Conservation (phyloP, 257 asterid species). For the Osmanthus fragrans region DNA sequence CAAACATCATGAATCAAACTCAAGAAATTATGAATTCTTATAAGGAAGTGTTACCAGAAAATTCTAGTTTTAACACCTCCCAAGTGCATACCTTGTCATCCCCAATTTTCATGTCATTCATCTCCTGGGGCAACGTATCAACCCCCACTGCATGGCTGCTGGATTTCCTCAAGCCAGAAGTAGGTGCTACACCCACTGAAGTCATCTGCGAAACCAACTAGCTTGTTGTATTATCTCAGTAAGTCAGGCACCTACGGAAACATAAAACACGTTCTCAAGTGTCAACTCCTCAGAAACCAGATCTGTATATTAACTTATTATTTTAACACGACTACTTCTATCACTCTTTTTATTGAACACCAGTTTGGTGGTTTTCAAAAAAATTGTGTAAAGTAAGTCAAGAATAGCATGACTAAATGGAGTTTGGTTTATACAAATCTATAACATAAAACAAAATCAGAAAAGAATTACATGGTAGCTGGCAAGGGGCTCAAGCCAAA, state of each 20-base stretch:
- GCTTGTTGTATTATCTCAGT: not conserved
- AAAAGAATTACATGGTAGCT: not conserved
- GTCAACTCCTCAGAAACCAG: not conserved
- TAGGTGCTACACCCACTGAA: constrained; percentile 34
- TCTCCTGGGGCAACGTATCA: constrained; percentile 33
- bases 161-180: constrained; percentile 34
- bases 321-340: not conserved
- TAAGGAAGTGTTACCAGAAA: not conserved
- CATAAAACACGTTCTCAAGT: not conserved
- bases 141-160: constrained; percentile 33
- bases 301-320: not conserved
- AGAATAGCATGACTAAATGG: not conserved
- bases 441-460: too few relatives aligned
- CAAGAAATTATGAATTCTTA: not conserved
- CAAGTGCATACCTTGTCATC: constrained; percentile 29
- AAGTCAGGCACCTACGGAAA: not conserved
- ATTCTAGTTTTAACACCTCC: not conserved
- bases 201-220: not conserved
- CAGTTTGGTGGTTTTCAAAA: not conserved
- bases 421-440: not conserved
- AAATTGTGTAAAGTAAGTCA: not conserved
- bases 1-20: not conserved
- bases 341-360: not conserved
- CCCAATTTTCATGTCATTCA: constrained; percentile 36
- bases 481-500: not conserved